Percentiles rank a stretch among this genome's conserved stretches.
Evolutionary conservation across 139 green algal genomes (phyloP).

Genomic region (Closterium sp.): DNA sequence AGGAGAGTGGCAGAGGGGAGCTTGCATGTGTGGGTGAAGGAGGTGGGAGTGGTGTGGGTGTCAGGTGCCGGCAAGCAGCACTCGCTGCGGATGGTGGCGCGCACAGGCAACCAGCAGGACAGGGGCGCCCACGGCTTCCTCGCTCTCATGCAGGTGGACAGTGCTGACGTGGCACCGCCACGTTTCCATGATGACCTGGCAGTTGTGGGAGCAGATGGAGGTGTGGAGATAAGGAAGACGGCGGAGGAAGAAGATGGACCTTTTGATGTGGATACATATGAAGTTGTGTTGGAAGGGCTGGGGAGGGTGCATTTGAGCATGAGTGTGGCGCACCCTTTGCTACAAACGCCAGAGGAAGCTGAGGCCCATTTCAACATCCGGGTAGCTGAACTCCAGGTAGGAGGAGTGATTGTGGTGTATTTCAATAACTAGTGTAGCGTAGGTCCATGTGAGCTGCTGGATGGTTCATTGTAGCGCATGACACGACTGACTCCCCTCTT

Average conservation of each 20-base stretch:
- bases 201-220: background rate
- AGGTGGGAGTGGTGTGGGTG: background rate
- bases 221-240: background rate
- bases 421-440: too few relatives aligned
- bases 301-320: background rate
- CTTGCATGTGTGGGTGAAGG: background rate
- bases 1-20: background rate
- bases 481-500: background rate
- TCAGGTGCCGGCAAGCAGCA: background rate
- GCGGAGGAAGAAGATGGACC: background rate
- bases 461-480: background rate
- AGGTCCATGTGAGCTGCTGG: too few relatives aligned
- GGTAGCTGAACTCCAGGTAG: background rate
- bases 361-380: background rate
- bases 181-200: background rate
- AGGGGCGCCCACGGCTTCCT: background rate
- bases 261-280: background rate
- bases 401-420: background rate
- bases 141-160: background rate
- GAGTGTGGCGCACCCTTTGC: background rate
- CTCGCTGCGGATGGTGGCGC: background rate
- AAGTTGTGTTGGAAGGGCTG: background rate
- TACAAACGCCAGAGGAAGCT: background rate
- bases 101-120: background rate
- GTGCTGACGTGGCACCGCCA: background rate